Percentiles rank a stretch among this genome's conserved stretches.
Evolutionary conservation across 371 early-diverging fungal species (phyloP).

Genomic region (Batkoa obscura): DNA sequence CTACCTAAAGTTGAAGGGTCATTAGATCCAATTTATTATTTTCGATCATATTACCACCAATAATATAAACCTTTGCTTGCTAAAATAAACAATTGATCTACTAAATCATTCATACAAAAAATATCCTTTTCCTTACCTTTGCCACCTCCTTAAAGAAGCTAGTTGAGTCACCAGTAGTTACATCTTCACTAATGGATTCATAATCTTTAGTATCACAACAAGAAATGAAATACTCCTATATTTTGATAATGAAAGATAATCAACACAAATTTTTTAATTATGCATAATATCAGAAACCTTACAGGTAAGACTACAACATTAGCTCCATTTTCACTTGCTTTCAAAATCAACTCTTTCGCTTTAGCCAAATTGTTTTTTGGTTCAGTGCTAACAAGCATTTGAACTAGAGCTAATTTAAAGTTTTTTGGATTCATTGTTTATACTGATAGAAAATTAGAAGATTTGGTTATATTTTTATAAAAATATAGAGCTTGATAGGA

Average conservation of each 20-base stretch:
- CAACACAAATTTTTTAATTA: background rate
- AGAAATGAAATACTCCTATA: constrained; percentile 84
- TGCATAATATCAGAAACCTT: constrained; percentile 7
- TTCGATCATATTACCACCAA: constrained; percentile 25
- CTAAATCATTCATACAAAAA: background rate
- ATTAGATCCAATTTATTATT: constrained; percentile 10
- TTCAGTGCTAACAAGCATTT: constrained; percentile 47
- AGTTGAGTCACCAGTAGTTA: constrained; percentile 32
- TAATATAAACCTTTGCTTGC: constrained; percentile 56
- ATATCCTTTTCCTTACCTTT: constrained; percentile 17
- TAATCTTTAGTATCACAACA: constrained; percentile 85
- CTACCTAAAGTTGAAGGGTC: constrained; percentile 50
- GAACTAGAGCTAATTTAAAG: constrained; percentile 55
- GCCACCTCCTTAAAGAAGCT: constrained; percentile 62
- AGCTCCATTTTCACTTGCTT: constrained; percentile 67
- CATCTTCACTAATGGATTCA: constrained; percentile 46
- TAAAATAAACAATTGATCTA: constrained; percentile 8
- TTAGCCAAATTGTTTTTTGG: constrained; percentile 55
- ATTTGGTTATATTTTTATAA: no score
- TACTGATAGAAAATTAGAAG: no score
- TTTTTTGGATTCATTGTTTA: constrained; percentile 4
- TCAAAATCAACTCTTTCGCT: constrained; percentile 53
- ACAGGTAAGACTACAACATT: constrained; percentile 79
- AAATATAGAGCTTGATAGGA: no score
- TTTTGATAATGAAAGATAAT: background rate